These are phyloP conservation scores for Grosmannia serpens DNA, from an alignment of 2,329 filamentous ascomycete species.

Conservation along the genomic window DNA sequence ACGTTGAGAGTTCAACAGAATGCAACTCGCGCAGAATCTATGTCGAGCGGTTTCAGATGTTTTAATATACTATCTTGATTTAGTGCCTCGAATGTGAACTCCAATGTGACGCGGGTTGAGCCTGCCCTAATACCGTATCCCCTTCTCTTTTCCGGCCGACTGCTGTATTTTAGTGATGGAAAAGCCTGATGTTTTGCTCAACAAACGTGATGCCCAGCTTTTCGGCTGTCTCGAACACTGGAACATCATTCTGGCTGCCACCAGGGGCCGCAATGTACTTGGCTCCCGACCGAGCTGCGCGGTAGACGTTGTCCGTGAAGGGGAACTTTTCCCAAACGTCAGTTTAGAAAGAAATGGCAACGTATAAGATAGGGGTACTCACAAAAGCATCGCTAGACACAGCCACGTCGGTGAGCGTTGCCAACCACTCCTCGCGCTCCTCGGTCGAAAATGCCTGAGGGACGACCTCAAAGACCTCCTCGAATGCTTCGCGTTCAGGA, in stretches of 20 bases:
- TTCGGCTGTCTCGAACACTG: conserved; percentile 81
- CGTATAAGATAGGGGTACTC: conserved; percentile 28
- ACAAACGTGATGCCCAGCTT: conserved; percentile 89
- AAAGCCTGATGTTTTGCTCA: conserved; percentile 85
- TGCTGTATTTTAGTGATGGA: conserved; percentile 78
- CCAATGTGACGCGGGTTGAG: neutral
- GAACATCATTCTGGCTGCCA: conserved; percentile 75
- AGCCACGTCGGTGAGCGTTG: conserved; percentile 69
- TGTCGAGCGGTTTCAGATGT: neutral
- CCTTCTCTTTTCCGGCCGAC: neutral
- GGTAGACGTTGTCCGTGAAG: conserved; percentile 96
- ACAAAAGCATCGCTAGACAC: conserved; percentile 93
- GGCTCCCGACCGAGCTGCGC: conserved; percentile 73
- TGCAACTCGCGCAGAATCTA: neutral
- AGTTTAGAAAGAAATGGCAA: neutral
- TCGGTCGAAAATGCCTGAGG: conserved; percentile 70
- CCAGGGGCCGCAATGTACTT: conserved; percentile 94
- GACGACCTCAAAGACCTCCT: conserved; percentile 81
- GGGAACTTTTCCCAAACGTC: conserved; percentile 56
- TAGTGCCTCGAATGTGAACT: neutral
- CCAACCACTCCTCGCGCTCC: conserved; percentile 78
- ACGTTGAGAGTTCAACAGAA: too few relatives aligned
- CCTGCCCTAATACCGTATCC: neutral
- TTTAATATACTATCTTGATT: neutral
- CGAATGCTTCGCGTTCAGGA: conserved; percentile 75